phyloP scores from a whole-genome alignment of 345 rosid species.

The Pugionium cornutum region DNA sequence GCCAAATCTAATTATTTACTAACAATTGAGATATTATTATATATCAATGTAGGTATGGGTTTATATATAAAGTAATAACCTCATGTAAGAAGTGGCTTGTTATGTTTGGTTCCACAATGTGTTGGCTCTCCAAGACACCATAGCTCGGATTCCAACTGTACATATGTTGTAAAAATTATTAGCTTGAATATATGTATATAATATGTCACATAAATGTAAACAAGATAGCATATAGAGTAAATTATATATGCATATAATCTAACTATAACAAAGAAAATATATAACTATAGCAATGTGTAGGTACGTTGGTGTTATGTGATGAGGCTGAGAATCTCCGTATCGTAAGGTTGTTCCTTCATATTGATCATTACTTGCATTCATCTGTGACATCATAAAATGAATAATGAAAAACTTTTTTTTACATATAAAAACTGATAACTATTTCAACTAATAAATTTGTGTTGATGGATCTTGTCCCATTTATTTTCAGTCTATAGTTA shows the following conservation, averaged over 20 bases:
- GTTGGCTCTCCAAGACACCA: slow-evolving; percentile 58
- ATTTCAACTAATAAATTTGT: background rate
- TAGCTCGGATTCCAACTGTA: slow-evolving; percentile 66
- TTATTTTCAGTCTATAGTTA: background rate
- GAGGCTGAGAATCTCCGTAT: slow-evolving; percentile 60
- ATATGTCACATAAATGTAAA: background rate
- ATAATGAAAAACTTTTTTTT: background rate
- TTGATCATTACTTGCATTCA: slow-evolving; percentile 56
- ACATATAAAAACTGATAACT: background rate
- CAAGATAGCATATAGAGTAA: background rate
- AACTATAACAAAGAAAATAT: background rate
- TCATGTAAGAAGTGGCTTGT: slow-evolving; percentile 65
- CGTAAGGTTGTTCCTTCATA: slow-evolving; percentile 62
- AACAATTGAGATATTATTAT: background rate
- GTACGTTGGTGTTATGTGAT: slow-evolving; percentile 56
- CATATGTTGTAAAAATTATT: slow-evolving; percentile 15
- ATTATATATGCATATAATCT: background rate
- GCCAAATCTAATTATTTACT: background rate
- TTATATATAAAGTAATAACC: slow-evolving; percentile 43
- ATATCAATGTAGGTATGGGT: background rate
- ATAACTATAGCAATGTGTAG: slow-evolving; percentile 1
- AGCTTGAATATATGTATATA: slow-evolving; percentile 7
- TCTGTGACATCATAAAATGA: slow-evolving; percentile 46
- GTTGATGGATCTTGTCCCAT: background rate
- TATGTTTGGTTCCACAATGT: slow-evolving; percentile 57